Evolutionary conservation across 352 stramenopile genomes (phyloP).

Genomic region (Phytophthora pini): DNA sequence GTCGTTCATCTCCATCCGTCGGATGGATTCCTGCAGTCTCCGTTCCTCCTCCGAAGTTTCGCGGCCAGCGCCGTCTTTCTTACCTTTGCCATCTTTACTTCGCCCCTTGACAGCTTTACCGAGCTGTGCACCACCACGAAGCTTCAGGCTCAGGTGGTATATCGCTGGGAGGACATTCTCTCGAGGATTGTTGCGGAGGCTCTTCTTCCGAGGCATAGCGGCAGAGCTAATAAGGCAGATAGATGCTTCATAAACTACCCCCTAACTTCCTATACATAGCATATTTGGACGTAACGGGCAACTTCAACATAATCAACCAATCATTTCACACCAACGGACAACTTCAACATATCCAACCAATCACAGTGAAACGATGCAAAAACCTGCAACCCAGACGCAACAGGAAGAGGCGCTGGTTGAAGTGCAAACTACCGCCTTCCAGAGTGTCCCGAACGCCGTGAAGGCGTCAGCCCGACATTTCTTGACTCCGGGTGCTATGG

Average conservation of each 20-base stretch:
- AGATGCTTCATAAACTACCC: neutral
- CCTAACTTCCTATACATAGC: conserved; percentile 7
- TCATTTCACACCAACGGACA: neutral
- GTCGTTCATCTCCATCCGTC: conserved; percentile 87
- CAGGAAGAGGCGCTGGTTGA: no score
- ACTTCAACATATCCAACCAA: no score
- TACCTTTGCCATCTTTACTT: conserved; percentile 71
- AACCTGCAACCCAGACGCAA: no score
- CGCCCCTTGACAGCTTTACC: conserved; percentile 82
- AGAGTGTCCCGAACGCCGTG: no score
- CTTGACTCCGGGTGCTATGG: no score
- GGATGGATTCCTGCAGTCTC: conserved; percentile 78
- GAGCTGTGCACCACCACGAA: conserved; percentile 73
- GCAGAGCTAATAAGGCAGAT: neutral
- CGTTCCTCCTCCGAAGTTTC: conserved; percentile 73
- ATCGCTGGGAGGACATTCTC: conserved; percentile 6
- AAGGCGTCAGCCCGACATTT: no score
- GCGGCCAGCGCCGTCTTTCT: conserved; percentile 54
- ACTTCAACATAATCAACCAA: conserved; percentile 29
- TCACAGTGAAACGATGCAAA: no score
- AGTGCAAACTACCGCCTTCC: no score
- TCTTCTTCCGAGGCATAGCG: conserved; percentile 33
- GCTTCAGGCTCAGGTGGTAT: conserved; percentile 48
- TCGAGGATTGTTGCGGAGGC: conserved; percentile 30
- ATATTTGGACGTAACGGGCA: conserved; percentile 16